phyloP scores from a whole-genome alignment of 2,329 filamentous ascomycete species.

The Penicillium sp. region DNA sequence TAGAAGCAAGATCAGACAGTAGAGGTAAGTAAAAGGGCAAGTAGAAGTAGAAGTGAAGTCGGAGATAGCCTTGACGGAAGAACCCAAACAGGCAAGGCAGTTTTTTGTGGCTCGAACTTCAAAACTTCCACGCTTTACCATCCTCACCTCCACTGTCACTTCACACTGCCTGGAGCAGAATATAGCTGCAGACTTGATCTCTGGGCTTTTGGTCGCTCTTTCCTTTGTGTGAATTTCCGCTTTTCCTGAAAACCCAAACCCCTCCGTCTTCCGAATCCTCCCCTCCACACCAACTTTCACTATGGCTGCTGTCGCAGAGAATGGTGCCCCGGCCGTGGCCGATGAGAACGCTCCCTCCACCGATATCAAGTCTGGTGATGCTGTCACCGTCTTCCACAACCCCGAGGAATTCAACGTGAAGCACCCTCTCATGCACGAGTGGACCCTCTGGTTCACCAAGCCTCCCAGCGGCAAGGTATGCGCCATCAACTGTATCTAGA shows the following conservation, averaged over 20 bases:
- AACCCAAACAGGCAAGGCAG: conserved; percentile 27
- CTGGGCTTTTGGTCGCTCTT: conserved; percentile 1
- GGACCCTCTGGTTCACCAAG: conserved; percentile 99
- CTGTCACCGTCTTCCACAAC: conserved; percentile 95
- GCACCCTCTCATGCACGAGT: conserved; percentile 94
- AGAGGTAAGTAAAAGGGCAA: not conserved
- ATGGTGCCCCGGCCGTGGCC: conserved; percentile 35
- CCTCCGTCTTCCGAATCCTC: conserved; percentile 13
- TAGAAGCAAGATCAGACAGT: not conserved
- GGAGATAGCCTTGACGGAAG: conserved; percentile 20
- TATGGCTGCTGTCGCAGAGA: conserved; percentile 42
- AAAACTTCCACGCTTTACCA: conserved; percentile 33
- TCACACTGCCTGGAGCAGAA: conserved; percentile 44
- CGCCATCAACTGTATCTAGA: conserved; percentile 18
- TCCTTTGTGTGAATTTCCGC: conserved; percentile 25
- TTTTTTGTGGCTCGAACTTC: conserved; percentile 28
- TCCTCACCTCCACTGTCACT: conserved; percentile 21
- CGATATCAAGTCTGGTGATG: conserved; percentile 55
- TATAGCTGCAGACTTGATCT: conserved; percentile 9
- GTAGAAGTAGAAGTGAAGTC: not conserved
- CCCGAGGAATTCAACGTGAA: conserved; percentile 99
- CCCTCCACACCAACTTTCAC: conserved; percentile 21
- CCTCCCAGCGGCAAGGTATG: conserved; percentile 88
- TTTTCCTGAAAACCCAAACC: conserved; percentile 25
- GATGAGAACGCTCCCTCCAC: conserved; percentile 59